Conservation (phyloP, 225 moss, liverwort and hornwort genomes). For the Antitrichia curtipendula region DNA sequence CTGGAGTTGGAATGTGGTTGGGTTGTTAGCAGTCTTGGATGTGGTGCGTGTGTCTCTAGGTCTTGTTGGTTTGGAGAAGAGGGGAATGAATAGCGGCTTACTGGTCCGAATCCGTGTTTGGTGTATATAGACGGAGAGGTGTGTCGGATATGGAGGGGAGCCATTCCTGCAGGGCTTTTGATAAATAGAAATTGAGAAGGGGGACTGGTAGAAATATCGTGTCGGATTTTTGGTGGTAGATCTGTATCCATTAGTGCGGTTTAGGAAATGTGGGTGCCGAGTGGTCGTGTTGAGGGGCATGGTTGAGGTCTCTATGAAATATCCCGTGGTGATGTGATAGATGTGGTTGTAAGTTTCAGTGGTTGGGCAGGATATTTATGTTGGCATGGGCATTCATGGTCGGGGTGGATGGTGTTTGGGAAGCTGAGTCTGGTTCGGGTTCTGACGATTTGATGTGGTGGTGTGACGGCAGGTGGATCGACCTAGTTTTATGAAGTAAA, state of each 20-base stretch:
- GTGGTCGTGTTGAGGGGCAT: too few relatives aligned
- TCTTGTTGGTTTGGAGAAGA: not conserved
- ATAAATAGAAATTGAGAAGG: too few relatives aligned
- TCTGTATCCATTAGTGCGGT: too few relatives aligned
- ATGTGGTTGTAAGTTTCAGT: not conserved
- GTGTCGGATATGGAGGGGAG: not conserved
- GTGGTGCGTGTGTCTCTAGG: not conserved
- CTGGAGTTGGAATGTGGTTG: not conserved
- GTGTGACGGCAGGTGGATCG: conserved; percentile 39
- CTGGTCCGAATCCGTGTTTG: not conserved
- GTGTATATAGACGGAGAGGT: not conserved
- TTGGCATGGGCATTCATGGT: not conserved
- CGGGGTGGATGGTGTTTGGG: not conserved
- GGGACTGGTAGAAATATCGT: too few relatives aligned
- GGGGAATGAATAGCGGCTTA: not conserved
- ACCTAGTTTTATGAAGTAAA: conserved; percentile 13
- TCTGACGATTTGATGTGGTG: not conserved
- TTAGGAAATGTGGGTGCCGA: too few relatives aligned
- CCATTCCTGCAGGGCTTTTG: not conserved
- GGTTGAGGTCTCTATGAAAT: too few relatives aligned
- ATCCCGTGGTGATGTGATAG: not conserved
- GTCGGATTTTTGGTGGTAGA: not conserved
- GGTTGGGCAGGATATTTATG: too few relatives aligned
- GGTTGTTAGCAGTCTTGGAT: not conserved
- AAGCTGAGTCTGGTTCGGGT: not conserved